Percentiles rank a stretch among this genome's conserved stretches.
These are phyloP conservation scores for Linnemannia elongata DNA, from an alignment of 192 early-diverging fungal genomes.

Conservation along the genomic window DNA sequence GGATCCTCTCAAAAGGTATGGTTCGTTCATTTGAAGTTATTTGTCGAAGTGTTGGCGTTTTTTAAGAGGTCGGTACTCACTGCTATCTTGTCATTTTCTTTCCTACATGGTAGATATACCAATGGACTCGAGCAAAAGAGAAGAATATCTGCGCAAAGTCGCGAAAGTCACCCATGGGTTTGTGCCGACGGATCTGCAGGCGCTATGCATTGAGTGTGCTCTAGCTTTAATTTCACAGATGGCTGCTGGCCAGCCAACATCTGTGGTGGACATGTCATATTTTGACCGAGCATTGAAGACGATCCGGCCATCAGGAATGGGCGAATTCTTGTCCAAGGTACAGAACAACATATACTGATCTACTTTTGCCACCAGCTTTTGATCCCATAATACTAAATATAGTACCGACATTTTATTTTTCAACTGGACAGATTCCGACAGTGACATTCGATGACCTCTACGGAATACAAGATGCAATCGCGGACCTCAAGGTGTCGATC, in stretches of 20 bases:
- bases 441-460: constrained; percentile 80
- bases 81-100: background rate
- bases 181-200: constrained; percentile 84
- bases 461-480: constrained; percentile 79
- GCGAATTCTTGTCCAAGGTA: constrained; percentile 65
- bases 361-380: background rate
- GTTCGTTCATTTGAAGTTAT: background rate
- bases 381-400: background rate
- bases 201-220: constrained; percentile 68
- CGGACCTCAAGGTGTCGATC: constrained; percentile 70
- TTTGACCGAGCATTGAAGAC: constrained; percentile 60
- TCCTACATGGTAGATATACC: constrained; percentile 58
- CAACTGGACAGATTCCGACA: constrained; percentile 65
- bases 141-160: constrained; percentile 58
- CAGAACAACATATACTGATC: background rate
- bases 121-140: constrained; percentile 41
- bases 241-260: constrained; percentile 25
- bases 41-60: background rate
- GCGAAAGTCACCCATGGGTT: constrained; percentile 80
- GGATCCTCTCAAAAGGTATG: constrained; percentile 61
- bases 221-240: constrained; percentile 58
- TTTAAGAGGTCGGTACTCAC: background rate
- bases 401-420: background rate
- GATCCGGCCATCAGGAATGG: constrained; percentile 70
- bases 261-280: constrained; percentile 36